phyloP scores from a whole-genome alignment of 352 stramenopile species.

The Phytophthora fragariae region DNA sequence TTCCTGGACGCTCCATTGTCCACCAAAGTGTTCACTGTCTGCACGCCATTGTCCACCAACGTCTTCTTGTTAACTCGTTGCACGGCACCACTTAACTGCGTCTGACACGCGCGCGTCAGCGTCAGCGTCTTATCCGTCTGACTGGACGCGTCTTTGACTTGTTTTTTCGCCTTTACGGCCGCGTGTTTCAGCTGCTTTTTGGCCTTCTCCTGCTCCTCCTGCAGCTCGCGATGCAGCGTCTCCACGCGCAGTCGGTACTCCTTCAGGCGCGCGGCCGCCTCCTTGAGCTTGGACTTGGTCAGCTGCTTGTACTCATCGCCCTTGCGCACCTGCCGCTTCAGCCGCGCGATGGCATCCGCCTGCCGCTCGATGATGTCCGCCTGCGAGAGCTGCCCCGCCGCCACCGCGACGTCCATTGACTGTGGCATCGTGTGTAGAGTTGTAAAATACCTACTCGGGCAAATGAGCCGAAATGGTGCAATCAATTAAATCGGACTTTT shows the following conservation, averaged over 20 bases:
- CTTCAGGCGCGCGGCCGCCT: conserved; percentile 60
- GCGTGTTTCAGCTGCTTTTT: conserved; percentile 25
- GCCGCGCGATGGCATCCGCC: conserved; percentile 58
- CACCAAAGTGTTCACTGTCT: conserved; percentile 18
- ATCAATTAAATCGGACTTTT: no score
- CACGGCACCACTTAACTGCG: conserved; percentile 27
- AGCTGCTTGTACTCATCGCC: conserved; percentile 60
- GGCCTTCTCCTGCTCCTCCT: conserved; percentile 10
- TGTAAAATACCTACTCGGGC: no score
- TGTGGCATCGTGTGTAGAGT: no score
- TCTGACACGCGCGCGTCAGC: conserved; percentile 34
- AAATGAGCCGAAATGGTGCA: no score
- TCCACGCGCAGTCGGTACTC: conserved; percentile 73
- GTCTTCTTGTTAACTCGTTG: conserved; percentile 17
- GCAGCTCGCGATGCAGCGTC: conserved; percentile 45
- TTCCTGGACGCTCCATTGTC: conserved; percentile 14
- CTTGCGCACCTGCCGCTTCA: conserved; percentile 47
- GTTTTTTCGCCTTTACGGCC: background rate
- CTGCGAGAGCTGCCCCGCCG: conserved; percentile 62
- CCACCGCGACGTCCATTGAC: conserved; percentile 13
- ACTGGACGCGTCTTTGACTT: background rate
- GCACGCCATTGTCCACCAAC: conserved; percentile 14
- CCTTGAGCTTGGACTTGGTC: conserved; percentile 75
- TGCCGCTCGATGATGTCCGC: conserved; percentile 77
- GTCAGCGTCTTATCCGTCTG: background rate